These are phyloP conservation scores for Termitomyces sp. DNA, from an alignment of 768 basidiomycete species.

Conservation along the genomic window DNA sequence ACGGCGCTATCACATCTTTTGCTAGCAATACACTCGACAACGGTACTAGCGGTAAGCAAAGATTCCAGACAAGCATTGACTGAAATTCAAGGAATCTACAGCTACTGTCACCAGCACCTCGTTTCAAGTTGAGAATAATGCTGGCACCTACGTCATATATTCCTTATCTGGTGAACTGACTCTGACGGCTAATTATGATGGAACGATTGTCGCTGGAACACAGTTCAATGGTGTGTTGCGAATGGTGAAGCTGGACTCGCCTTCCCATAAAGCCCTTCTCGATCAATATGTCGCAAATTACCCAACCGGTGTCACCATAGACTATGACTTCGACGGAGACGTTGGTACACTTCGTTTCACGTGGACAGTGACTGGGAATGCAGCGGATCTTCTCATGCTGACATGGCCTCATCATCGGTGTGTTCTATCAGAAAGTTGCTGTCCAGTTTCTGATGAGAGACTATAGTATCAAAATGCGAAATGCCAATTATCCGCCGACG, in stretches of 20 bases:
- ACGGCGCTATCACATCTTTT: constrained; percentile 24
- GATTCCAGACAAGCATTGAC: neutral
- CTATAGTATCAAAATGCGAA: constrained; percentile 15
- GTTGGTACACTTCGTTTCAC: constrained; percentile 25
- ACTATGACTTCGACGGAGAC: constrained; percentile 24
- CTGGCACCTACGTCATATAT: constrained; percentile 26
- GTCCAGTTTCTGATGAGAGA: neutral
- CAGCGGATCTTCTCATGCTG: constrained; percentile 24
- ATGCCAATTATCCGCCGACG: constrained; percentile 19
- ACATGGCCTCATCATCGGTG: constrained; percentile 30
- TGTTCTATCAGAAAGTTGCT: constrained; percentile 1
- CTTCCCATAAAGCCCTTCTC: constrained; percentile 20
- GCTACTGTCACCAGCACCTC: constrained; percentile 20
- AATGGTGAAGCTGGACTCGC: constrained; percentile 20
- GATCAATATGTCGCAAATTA: constrained; percentile 25
- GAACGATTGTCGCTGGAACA: constrained; percentile 17
- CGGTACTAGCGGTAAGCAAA: constrained; percentile 15
- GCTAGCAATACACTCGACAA: constrained; percentile 17
- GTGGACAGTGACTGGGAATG: constrained; percentile 22
- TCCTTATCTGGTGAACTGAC: constrained; percentile 23
- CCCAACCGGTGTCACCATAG: constrained; percentile 21
- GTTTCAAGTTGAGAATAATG: constrained; percentile 22
- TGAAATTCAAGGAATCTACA: constrained; percentile 1
- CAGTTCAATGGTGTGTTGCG: constrained; percentile 25
- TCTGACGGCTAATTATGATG: constrained; percentile 18